A percentile compares a stretch with the other conserved stretches of the same genome.
Evolutionary conservation across 2,329 filamentous ascomycete species (phyloP).

Genomic region (Calonectria pseudoturangicola): DNA sequence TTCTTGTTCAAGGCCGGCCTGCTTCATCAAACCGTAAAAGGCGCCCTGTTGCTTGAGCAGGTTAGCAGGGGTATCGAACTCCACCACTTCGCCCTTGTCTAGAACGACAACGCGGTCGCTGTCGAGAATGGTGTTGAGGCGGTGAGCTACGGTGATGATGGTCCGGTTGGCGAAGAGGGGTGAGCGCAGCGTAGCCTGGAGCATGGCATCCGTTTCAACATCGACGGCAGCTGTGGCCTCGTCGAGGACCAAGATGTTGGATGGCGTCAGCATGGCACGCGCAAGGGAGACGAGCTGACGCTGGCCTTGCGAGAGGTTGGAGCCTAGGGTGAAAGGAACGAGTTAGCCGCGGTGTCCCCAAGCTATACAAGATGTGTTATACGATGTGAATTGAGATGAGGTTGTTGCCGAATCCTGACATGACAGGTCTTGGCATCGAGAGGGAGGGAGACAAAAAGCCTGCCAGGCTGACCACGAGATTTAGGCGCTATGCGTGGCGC

Average conservation of each 20-base stretch:
- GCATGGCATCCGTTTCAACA: conserved; percentile 80
- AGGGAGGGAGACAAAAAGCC: background rate
- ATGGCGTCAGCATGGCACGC: conserved; percentile 93
- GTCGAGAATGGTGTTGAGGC: conserved; percentile 97
- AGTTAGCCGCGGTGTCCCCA: conserved; percentile 42
- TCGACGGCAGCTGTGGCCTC: conserved; percentile 91
- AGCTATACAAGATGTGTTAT: background rate
- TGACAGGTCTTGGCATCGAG: conserved; percentile 31
- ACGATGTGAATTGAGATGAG: conserved; percentile 30
- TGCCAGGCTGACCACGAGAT: conserved; percentile 56
- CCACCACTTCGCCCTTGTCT: conserved; percentile 90
- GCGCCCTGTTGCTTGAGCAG: conserved; percentile 84
- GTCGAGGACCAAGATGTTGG: conserved; percentile 97
- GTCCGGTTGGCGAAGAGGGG: conserved; percentile 90
- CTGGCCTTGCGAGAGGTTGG: conserved; percentile 96
- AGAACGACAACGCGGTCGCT: conserved; percentile 94
- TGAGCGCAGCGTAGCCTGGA: conserved; percentile 78
- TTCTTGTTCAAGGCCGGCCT: conserved; percentile 83
- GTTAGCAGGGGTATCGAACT: conserved; percentile 91
- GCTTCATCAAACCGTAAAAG: conserved; percentile 93
- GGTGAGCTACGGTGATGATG: conserved; percentile 98
- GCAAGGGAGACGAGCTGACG: conserved; percentile 95
- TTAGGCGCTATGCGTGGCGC: conserved; percentile 57
- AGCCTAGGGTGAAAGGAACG: conserved; percentile 73
- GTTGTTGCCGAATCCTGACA: conserved; percentile 18